Conservation (phyloP, 1,284 basidiomycete genomes). For the Marasmius tenuissimus region DNA sequence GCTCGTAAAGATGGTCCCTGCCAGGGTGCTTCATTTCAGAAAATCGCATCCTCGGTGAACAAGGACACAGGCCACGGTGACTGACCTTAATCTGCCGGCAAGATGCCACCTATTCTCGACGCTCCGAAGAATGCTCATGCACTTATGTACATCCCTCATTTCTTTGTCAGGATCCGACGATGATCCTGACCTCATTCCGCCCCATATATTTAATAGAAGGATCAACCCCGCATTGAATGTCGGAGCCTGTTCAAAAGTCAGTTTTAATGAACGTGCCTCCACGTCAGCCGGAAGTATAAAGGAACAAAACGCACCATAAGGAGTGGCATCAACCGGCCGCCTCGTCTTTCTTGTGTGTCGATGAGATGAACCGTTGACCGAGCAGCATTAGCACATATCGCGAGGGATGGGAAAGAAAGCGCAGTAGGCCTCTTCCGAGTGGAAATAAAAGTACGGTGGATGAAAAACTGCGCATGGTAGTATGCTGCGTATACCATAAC, state of each 20-base stretch:
- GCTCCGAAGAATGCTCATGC: slow-evolving; percentile 57
- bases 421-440: slow-evolving; percentile 58
- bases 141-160: slow-evolving; percentile 71
- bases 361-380: slow-evolving; percentile 76
- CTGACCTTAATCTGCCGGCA: slow-evolving; percentile 45
- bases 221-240: slow-evolving; percentile 69
- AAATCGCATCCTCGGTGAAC: not conserved
- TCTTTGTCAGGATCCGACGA: slow-evolving; percentile 57
- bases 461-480: slow-evolving; percentile 75
- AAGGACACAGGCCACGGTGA: not conserved
- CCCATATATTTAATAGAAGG: slow-evolving; percentile 74
- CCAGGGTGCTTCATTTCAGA: not conserved
- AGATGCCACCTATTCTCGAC: slow-evolving; percentile 56
- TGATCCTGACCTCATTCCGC: slow-evolving; percentile 60
- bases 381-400: slow-evolving; percentile 84
- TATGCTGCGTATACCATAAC: slow-evolving; percentile 65
- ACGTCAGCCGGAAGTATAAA: not conserved
- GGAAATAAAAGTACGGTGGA: slow-evolving; percentile 83
- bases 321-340: slow-evolving; percentile 30
- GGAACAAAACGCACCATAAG: slow-evolving; percentile 38
- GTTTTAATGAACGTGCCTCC: slow-evolving; percentile 14
- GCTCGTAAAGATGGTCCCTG: slow-evolving; percentile 69
- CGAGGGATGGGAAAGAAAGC: slow-evolving; percentile 68
- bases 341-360: slow-evolving; percentile 49
- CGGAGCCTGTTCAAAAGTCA: slow-evolving; percentile 25